These are phyloP conservation scores for Myriosclerotinia scirpicola DNA, from an alignment of 2,329 filamentous ascomycete genomes.

Conservation along the genomic window DNA sequence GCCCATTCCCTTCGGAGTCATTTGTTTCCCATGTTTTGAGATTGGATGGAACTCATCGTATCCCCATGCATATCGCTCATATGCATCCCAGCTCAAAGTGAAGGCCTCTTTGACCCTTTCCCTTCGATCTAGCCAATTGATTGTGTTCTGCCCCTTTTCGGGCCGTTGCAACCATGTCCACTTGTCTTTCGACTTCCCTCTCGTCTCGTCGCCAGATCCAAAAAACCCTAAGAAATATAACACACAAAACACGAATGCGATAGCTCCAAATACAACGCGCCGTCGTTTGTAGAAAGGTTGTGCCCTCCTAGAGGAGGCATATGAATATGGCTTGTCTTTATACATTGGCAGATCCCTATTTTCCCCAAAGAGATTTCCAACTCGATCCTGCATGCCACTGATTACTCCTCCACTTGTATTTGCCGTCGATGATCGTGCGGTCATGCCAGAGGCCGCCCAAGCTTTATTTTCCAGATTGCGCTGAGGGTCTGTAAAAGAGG, in stretches of 20 bases:
- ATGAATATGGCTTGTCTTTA: constrained; percentile 94
- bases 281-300: constrained; percentile 64
- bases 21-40: constrained; percentile 74
- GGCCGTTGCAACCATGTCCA: constrained; percentile 59
- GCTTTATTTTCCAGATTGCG: constrained; percentile 64
- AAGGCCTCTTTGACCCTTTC: constrained; percentile 88
- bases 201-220: constrained; percentile 38
- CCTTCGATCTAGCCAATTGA: constrained; percentile 76
- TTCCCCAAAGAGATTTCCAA: constrained; percentile 64
- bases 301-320: constrained; percentile 59
- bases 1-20: constrained; percentile 85
- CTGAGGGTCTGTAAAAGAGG: constrained; percentile 65
- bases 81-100: constrained; percentile 86
- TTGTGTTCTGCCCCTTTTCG: constrained; percentile 46
- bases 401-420: constrained; percentile 44
- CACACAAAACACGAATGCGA: constrained; percentile 55
- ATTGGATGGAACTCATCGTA: constrained; percentile 86
- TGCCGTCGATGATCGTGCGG: constrained; percentile 41
- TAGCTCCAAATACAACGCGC: constrained; percentile 54
- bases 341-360: constrained; percentile 79
- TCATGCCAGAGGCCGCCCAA: constrained; percentile 58
- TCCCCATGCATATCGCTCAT: constrained; percentile 91
- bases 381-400: constrained; percentile 58
- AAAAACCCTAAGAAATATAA: constrained; percentile 73
- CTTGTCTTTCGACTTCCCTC: constrained; percentile 44